phyloP scores from a whole-genome alignment of 257 asterid genomes.

The Euphrasia confusa region DNA sequence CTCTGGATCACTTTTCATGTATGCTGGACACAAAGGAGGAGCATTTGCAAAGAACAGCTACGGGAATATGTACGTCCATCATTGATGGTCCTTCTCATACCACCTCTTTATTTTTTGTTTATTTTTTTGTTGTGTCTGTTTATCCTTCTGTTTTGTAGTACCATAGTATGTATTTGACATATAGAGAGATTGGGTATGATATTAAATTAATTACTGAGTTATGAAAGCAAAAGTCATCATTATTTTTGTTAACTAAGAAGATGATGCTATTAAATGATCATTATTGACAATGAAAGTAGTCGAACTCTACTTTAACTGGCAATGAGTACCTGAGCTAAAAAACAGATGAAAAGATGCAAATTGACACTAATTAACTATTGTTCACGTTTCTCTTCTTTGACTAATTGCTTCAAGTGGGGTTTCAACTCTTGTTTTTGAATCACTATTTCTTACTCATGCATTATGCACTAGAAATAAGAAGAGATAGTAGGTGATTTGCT shows the following conservation, averaged over 20 bases:
- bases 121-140: not conserved
- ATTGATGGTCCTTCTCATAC: conserved; percentile 13
- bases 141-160: conserved; percentile 8
- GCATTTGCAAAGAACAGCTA: conserved; percentile 97
- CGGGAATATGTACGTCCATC: conserved; percentile 70
- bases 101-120: conserved; percentile 2
- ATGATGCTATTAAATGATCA: not conserved
- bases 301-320: not conserved
- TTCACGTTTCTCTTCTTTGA: not conserved
- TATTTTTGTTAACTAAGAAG: too few species aligned
- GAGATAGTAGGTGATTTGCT: conserved; percentile 7
- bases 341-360: not conserved
- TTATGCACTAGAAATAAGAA: conserved; percentile 18
- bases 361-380: not conserved
- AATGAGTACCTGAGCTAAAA: conserved; percentile 7
- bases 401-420: conserved; percentile 10
- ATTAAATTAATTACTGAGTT: not conserved
- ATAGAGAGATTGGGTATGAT: not conserved
- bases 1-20: conserved; percentile 99
- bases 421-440: not conserved
- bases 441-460: conserved; percentile 1
- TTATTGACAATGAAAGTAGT: not conserved
- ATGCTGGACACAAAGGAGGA: conserved; percentile 95
- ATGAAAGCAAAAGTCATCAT: not conserved
- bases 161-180: conserved; percentile 13